Evolutionary conservation across 352 stramenopile species (phyloP).

Genomic region (Chloridella minuta): DNA sequence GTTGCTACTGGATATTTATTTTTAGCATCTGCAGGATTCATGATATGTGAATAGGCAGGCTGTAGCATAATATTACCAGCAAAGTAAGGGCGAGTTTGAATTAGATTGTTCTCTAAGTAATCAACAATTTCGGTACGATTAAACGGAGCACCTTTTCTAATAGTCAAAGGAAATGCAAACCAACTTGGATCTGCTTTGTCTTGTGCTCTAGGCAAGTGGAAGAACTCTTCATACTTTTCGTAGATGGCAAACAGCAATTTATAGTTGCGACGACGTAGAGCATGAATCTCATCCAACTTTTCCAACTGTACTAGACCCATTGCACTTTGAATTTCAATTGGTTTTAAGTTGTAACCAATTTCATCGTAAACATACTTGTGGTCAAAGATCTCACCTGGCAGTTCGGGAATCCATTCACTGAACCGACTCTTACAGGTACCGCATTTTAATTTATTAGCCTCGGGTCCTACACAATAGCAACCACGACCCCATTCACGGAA

Average conservation of each 20-base stretch:
- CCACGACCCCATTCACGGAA: background rate
- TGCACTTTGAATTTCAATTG: background rate
- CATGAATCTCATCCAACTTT: background rate
- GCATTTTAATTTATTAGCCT: no score
- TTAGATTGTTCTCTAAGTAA: background rate
- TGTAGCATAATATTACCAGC: no score
- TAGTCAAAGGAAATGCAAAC: background rate
- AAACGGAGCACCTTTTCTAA: background rate
- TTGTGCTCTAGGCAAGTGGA: background rate
- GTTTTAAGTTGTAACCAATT: background rate
- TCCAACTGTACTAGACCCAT: background rate
- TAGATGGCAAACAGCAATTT: background rate
- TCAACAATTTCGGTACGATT: background rate
- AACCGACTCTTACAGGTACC: background rate
- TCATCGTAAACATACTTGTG: background rate
- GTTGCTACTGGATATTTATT: no score
- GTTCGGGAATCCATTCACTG: background rate
- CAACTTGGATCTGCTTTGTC: background rate
- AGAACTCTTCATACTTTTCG: background rate
- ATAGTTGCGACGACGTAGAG: background rate
- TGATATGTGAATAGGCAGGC: no score
- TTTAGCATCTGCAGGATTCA: no score
- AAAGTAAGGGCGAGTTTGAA: background rate
- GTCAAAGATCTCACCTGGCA: background rate
- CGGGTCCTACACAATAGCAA: background rate